A percentile compares a stretch with the other conserved stretches of the same genome.
Evolutionary conservation across 169 alveolate species (phyloP).

Genomic region (Babesia gibsoni): DNA sequence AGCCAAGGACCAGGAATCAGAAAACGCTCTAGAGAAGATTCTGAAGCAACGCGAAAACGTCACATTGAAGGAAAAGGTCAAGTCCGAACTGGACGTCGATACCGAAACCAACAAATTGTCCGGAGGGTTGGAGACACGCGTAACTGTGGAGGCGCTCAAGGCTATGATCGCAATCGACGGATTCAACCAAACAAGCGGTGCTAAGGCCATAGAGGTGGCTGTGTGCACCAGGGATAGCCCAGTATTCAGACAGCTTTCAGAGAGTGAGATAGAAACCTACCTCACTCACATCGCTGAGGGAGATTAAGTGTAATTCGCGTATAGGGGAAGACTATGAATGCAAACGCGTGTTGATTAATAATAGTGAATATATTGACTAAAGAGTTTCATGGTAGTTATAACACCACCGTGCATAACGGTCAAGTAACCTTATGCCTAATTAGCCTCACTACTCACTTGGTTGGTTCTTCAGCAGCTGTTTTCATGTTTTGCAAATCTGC

Average conservation of each 20-base stretch:
- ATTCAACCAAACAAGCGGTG: conserved; percentile 72
- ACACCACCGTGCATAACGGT: too few relatives aligned
- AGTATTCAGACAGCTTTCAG: conserved; percentile 81
- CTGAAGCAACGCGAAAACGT: conserved; percentile 65
- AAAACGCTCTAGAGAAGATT: conserved; percentile 80
- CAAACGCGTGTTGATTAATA: too few relatives aligned
- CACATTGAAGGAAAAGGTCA: conserved; percentile 66
- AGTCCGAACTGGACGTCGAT: conserved; percentile 63
- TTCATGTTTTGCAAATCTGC: conserved; percentile 36
- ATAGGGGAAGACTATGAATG: too few relatives aligned
- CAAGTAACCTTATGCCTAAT: too few relatives aligned
- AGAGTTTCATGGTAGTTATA: too few relatives aligned
- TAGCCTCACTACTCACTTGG: too few relatives aligned
- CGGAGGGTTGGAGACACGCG: conserved; percentile 55
- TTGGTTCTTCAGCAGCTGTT: too few relatives aligned
- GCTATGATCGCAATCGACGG: conserved; percentile 73
- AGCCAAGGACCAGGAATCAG: conserved; percentile 88
- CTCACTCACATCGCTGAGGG: conserved; percentile 86
- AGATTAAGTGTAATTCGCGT: conserved; percentile 63
- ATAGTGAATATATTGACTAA: too few relatives aligned
- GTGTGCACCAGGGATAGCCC: conserved; percentile 82
- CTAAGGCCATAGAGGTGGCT: conserved; percentile 89
- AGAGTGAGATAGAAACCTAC: conserved; percentile 81
- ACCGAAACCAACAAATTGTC: conserved; percentile 55
- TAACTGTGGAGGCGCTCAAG: conserved; percentile 68